A percentile compares a stretch with the other conserved stretches of the same genome.
Conservation (phyloP, 2,329 filamentous ascomycete genomes). For the Neobulgaria alba region DNA sequence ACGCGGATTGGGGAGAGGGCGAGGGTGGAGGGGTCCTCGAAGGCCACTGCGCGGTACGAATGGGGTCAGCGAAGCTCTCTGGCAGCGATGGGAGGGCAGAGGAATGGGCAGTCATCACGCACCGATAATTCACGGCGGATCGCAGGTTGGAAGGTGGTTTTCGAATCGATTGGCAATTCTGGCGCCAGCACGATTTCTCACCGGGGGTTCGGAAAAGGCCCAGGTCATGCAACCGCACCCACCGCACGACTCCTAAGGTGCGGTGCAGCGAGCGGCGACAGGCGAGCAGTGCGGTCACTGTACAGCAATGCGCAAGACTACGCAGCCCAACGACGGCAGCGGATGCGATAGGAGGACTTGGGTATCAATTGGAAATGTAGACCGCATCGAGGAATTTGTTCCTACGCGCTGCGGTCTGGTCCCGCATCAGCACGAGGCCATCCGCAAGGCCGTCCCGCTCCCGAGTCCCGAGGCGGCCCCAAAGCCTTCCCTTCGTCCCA, state of each 20-base stretch:
- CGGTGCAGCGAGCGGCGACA: no score
- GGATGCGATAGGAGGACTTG: not conserved
- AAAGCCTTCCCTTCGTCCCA: no score
- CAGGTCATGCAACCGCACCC: not conserved
- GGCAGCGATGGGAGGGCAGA: not conserved
- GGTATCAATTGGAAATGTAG: not conserved
- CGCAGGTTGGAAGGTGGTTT: slow-evolving; percentile 2
- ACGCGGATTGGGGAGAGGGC: not conserved
- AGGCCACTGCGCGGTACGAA: not conserved
- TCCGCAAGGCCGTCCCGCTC: no score
- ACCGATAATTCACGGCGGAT: slow-evolving; percentile 3
- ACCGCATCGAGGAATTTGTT: no score
- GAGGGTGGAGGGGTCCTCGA: slow-evolving; percentile 3
- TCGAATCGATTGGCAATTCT: slow-evolving; percentile 10
- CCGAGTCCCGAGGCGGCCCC: no score
- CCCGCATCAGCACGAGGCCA: no score
- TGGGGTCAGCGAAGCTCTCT: slow-evolving; percentile 9
- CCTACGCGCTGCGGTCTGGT: no score
- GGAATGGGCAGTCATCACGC: slow-evolving; percentile 5
- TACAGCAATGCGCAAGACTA: not conserved
- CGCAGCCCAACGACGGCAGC: not conserved
- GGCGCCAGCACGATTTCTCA: not conserved
- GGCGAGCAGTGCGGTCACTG: no score
- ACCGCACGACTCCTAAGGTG: no score
- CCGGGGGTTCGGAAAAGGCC: not conserved